phyloP scores from a whole-genome alignment of 1,139 yeast species.

The Lodderomyces metapsilosis region DNA sequence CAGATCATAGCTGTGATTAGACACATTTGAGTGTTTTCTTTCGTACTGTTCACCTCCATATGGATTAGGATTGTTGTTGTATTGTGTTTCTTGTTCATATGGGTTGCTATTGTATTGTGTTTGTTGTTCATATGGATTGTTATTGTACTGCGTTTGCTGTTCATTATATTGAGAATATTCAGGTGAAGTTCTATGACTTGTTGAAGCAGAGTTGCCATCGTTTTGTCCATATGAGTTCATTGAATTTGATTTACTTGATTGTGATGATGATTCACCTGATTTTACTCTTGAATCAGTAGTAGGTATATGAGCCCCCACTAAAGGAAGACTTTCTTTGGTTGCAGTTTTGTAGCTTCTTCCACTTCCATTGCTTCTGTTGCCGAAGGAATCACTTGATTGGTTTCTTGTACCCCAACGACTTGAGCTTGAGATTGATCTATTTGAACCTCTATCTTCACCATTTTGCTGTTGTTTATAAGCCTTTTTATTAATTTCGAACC shows the following conservation, averaged over 20 bases:
- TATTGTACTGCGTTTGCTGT: not conserved
- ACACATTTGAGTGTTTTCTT: slow-evolving; percentile 1
- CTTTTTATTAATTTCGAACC: slow-evolving; percentile 51
- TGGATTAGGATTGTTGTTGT: not conserved
- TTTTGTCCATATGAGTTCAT: slow-evolving; percentile 9
- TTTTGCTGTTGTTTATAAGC: slow-evolving; percentile 5
- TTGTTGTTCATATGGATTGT: not conserved
- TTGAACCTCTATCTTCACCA: slow-evolving; percentile 1
- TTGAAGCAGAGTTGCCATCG: slow-evolving; percentile 8
- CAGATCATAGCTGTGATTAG: not conserved
- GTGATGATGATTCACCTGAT: slow-evolving; percentile 3
- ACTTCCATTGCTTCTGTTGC: not conserved
- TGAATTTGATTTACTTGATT: slow-evolving; percentile 11
- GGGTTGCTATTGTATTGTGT: not conserved
- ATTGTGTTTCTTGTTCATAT: not conserved
- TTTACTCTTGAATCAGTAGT: not conserved
- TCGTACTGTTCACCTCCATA: not conserved
- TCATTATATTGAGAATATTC: slow-evolving; percentile 5
- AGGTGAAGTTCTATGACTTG: slow-evolving; percentile 8
- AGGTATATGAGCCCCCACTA: not conserved
- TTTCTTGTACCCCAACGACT: not conserved
- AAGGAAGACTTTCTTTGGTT: not conserved
- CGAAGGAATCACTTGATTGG: not conserved
- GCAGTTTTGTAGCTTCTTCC: slow-evolving; percentile 1
- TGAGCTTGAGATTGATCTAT: slow-evolving; percentile 1